Evolutionary conservation across 2,329 filamentous ascomycete genomes (phyloP).

Genomic region (Neonectria magnoliae): DNA sequence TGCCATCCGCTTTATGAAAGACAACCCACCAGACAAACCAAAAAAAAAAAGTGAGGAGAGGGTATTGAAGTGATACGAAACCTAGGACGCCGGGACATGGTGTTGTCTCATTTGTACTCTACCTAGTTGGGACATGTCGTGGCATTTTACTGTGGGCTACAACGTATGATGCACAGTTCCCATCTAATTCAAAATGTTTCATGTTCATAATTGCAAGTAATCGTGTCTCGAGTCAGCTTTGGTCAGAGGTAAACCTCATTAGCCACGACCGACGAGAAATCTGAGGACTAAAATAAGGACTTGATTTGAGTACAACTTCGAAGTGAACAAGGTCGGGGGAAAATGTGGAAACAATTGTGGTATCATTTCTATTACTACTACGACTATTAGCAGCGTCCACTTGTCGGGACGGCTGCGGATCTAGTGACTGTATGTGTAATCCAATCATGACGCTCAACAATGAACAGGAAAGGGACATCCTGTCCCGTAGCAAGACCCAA

Average conservation of each 20-base stretch:
- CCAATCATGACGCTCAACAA: constrained; percentile 38
- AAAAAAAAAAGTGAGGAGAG: constrained; percentile 22
- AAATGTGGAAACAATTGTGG: constrained; percentile 7
- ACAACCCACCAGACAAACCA: constrained; percentile 25
- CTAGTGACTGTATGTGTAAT: constrained; percentile 37
- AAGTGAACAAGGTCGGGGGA: not conserved
- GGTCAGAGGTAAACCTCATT: not conserved
- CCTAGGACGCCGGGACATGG: constrained; percentile 29
- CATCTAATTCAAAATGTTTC: constrained; percentile 38
- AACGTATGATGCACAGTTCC: constrained; percentile 25
- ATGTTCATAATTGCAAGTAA: constrained; percentile 23
- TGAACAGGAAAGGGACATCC: constrained; percentile 28
- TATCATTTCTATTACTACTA: constrained; percentile 45
- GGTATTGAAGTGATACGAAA: constrained; percentile 24
- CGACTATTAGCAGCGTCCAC: constrained; percentile 38
- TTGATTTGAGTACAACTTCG: not conserved
- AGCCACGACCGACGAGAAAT: not conserved
- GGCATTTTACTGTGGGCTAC: constrained; percentile 21
- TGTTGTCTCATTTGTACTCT: constrained; percentile 42
- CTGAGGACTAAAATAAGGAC: not conserved
- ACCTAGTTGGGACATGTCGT: constrained; percentile 28
- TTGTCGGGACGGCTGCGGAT: constrained; percentile 32
- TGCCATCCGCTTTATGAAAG: constrained; percentile 8
- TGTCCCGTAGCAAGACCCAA: constrained; percentile 27
- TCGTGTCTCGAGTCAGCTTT: not conserved